Evolutionary conservation across 371 early-diverging fungal genomes (phyloP).

Genomic region (Mucor mucedo): DNA sequence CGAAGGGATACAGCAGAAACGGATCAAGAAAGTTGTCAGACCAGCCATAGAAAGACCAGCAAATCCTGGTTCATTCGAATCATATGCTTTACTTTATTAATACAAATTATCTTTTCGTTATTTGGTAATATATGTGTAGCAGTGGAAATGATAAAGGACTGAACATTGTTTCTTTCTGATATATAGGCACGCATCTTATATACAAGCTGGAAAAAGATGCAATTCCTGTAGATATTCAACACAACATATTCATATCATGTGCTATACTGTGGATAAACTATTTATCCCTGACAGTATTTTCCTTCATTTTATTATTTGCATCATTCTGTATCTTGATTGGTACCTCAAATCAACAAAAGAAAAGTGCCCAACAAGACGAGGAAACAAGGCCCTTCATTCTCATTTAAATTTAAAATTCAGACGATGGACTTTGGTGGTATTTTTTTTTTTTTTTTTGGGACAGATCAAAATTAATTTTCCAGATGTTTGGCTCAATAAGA

Average conservation of each 20-base stretch:
- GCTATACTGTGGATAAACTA: conserved; percentile 32
- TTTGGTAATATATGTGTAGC: conserved; percentile 17
- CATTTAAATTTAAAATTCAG: not conserved
- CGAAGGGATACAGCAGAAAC: conserved; percentile 3
- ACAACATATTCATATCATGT: conserved; percentile 20
- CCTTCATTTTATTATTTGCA: conserved; percentile 26
- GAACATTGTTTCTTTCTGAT: not conserved
- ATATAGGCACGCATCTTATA: conserved; percentile 28
- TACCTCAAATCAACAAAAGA: conserved; percentile 6
- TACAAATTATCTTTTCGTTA: conserved; percentile 25
- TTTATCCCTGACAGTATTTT: conserved; percentile 23
- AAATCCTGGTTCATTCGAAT: conserved; percentile 30
- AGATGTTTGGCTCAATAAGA: too few species aligned
- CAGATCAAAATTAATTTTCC: too few species aligned
- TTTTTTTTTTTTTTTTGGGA: not conserved
- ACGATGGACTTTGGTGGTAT: too few species aligned
- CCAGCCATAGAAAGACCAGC: not conserved
- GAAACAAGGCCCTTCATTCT: conserved; percentile 19
- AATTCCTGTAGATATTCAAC: conserved; percentile 25
- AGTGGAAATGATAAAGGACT: too few species aligned
- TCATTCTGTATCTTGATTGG: conserved; percentile 33
- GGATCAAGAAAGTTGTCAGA: conserved; percentile 1
- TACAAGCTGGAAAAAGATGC: conserved; percentile 13
- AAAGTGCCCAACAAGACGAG: conserved; percentile 1
- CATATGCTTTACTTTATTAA: conserved; percentile 11